Percentiles rank a stretch among this genome's conserved stretches.
Conservation (phyloP, 352 stramenopile species). For the Blastocystis sp. region DNA sequence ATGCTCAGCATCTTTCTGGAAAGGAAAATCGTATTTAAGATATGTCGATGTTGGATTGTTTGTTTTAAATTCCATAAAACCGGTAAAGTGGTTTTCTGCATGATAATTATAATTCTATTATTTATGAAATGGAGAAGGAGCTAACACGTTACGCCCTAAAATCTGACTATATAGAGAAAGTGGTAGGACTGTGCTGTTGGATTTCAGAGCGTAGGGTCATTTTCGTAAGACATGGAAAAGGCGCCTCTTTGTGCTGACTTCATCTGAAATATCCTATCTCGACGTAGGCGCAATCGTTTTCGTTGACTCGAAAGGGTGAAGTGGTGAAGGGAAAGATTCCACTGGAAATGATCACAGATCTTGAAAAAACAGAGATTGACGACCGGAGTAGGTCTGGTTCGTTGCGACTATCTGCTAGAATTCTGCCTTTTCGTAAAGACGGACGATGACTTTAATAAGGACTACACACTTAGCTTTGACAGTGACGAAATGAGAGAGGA, state of each 20-base stretch:
- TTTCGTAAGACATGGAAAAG: constrained; percentile 55
- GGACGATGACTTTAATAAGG: constrained; percentile 55
- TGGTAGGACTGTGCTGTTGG: neutral
- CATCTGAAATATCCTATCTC: constrained; percentile 58
- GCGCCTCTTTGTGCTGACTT: constrained; percentile 56
- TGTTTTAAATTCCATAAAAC: neutral
- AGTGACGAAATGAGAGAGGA: constrained; percentile 34
- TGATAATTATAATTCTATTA: neutral
- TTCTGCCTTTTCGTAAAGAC: constrained; percentile 48
- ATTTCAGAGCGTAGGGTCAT: neutral
- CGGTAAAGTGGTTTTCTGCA: neutral
- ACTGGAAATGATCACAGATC: constrained; percentile 53
- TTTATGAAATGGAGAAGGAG: constrained; percentile 33
- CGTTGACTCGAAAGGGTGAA: neutral
- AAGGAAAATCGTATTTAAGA: constrained; percentile 40
- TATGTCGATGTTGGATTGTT: neutral
- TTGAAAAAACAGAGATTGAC: constrained; percentile 28
- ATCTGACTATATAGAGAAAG: constrained; percentile 36
- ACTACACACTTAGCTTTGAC: constrained; percentile 40
- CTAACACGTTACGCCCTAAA: constrained; percentile 36
- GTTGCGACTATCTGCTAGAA: neutral
- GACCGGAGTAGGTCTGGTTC: neutral
- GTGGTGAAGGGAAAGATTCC: constrained; percentile 60
- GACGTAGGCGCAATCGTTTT: neutral
- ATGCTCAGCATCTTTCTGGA: constrained; percentile 39